phyloP scores from a whole-genome alignment of 2,329 filamentous ascomycete genomes.

The Fulvia fulva region DNA sequence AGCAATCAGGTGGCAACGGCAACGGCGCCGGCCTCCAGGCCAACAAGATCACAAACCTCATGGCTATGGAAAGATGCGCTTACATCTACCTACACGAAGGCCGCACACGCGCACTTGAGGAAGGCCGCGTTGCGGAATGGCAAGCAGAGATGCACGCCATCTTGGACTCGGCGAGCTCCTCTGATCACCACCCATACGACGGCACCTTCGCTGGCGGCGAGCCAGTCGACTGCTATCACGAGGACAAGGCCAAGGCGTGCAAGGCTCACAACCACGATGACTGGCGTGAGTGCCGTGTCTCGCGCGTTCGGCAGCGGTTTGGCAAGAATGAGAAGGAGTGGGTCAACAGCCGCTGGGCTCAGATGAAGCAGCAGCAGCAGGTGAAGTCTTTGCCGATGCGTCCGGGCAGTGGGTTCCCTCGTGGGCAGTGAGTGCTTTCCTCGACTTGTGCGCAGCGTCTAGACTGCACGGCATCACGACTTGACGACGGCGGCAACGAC shows the following conservation, averaged over 20 bases:
- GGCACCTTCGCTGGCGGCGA: conserved; percentile 10
- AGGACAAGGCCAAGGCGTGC: conserved; percentile 12
- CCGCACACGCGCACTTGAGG: neutral
- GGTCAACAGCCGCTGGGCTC: neutral
- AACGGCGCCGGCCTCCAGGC: conserved; percentile 16
- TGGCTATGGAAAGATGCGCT: conserved; percentile 1
- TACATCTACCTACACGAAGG: conserved; percentile 7
- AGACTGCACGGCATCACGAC: neutral
- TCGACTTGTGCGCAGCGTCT: neutral
- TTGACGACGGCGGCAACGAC: neutral
- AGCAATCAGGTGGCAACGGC: conserved; percentile 21
- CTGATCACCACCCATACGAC: neutral
- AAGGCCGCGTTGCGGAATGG: conserved; percentile 5
- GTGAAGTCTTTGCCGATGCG: neutral
- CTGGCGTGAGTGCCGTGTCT: conserved; percentile 16
- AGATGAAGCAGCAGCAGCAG: neutral
- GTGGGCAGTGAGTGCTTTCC: neutral
- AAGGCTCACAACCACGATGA: conserved; percentile 9
- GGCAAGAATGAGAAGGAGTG: neutral
- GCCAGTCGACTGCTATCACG: conserved; percentile 3
- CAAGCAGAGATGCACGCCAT: conserved; percentile 1
- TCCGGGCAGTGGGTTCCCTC: neutral
- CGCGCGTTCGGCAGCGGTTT: neutral
- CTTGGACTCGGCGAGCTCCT: conserved; percentile 1
- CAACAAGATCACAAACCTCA: conserved; percentile 17